A percentile compares a stretch with the other conserved stretches of the same genome.
Evolutionary conservation across 345 rosid species (phyloP).

Genomic region (Xanthoceras sorbifolium): DNA sequence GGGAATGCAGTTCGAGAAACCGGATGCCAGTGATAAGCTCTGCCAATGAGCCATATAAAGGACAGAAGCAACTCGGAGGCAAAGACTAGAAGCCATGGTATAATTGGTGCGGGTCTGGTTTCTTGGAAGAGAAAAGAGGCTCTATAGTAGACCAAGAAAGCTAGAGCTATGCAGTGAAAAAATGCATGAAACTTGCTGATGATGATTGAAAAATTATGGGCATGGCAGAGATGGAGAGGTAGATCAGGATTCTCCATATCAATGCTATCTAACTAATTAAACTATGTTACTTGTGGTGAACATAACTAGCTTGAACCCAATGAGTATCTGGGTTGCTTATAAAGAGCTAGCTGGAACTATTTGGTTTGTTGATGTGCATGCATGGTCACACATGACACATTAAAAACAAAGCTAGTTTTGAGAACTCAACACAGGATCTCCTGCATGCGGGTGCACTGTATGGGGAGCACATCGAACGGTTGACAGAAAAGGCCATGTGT

Average conservation of each 20-base stretch:
- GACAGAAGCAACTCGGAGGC: constrained; percentile 31
- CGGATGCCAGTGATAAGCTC: constrained; percentile 38
- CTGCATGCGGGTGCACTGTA: background rate
- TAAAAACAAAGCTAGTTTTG: background rate
- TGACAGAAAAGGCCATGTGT: background rate
- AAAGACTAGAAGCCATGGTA: constrained; percentile 35
- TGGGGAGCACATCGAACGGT: background rate
- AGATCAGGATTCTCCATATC: constrained; percentile 20
- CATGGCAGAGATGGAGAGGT: constrained; percentile 30
- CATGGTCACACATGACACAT: no score
- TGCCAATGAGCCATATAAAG: constrained; percentile 40
- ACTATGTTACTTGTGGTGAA: background rate
- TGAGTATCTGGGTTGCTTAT: background rate
- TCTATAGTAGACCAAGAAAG: constrained; percentile 34
- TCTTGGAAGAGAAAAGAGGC: constrained; percentile 29
- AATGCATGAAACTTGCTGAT: constrained; percentile 28
- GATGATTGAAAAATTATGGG: constrained; percentile 17
- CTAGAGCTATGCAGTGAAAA: constrained; percentile 35
- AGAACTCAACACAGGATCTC: background rate
- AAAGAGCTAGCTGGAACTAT: background rate
- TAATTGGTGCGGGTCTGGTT: background rate
- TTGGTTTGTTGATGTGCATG: no score
- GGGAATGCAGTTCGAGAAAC: constrained; percentile 39
- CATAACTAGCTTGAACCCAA: background rate
- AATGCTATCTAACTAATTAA: background rate